These are phyloP conservation scores for Starmera amethionina DNA, from an alignment of 805 yeast genomes.

Conservation along the genomic window DNA sequence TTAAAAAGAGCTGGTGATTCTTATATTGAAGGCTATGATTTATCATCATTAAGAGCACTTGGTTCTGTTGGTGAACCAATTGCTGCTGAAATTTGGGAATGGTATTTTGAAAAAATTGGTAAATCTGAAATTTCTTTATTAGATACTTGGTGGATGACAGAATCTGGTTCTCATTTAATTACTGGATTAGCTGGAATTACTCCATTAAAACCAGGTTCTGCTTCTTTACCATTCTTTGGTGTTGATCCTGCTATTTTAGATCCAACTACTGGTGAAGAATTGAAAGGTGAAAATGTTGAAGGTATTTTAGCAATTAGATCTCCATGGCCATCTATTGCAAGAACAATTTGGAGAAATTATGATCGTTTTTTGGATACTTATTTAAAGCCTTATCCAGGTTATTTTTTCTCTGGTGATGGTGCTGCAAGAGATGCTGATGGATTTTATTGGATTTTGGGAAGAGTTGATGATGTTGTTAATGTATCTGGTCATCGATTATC, in stretches of 20 bases:
- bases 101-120: constrained; percentile 93
- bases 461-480: constrained; percentile 97
- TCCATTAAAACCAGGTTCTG: constrained; percentile 96
- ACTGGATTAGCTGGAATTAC: constrained; percentile 92
- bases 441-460: constrained; percentile 94
- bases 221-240: constrained; percentile 95
- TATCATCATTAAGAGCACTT: constrained; percentile 78
- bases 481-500: constrained; percentile 96
- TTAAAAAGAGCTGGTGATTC: constrained; percentile 84
- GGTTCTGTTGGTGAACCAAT: constrained; percentile 99
- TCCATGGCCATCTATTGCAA: constrained; percentile 98
- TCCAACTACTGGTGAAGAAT: constrained; percentile 82
- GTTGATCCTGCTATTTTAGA: constrained; percentile 85
- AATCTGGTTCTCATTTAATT: constrained; percentile 91
- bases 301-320: constrained; percentile 88
- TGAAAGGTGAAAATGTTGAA: constrained; percentile 82
- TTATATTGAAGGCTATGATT: constrained; percentile 70
- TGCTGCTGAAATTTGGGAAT: constrained; percentile 96
- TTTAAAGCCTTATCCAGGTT: constrained; percentile 85
- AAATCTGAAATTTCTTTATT: constrained; percentile 80
- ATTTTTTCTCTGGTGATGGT: constrained; percentile 97
- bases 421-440: constrained; percentile 97
- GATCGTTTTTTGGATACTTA: constrained; percentile 83
- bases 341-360: constrained; percentile 89
- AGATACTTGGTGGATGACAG: constrained; percentile 99